Base-by-base conservation (phyloP, 257 asterid genomes). In the Solanum virginianum region DNA sequence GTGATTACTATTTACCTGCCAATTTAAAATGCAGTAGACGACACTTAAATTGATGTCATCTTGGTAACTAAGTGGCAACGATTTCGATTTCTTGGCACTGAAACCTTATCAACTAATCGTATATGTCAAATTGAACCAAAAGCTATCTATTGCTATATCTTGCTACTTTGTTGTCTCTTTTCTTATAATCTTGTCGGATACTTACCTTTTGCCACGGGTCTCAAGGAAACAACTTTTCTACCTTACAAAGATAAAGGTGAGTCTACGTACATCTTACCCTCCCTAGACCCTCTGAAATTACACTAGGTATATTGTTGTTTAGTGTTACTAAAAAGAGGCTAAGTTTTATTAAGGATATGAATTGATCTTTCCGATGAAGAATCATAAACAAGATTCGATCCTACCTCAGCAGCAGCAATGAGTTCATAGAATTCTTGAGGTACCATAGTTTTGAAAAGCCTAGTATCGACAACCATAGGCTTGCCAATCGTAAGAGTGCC, bases 401-500 rank as follows among this genome's bases (percentile, higher is more conserved):
- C 47, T 90, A 95, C 98, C 98, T 95, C 99, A 41, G 93, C 94
- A 71, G 99, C 94, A 86, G 95, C 98, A 84, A 91, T 89, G 7
- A 95, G 84, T 81, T 91, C 92, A 88, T 85, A 91, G 41, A 93
- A 91, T 82, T 94, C 97, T 79, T 86, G 86, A 83, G 89, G 89
- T 49, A 82, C 90, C 89, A 89, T 85, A 83, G 86, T 89, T 81
- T 89, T 92, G 79, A 95, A 86, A 88, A 95, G 90, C 87, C 87
- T 89, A 9, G 91, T 88, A 68, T 68, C 83, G 56, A 92, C 94
- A 3, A 95, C 95, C 83, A 92, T 93, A 5, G 98, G 99, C 92
- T 93, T 93, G 81, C 98, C 98, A 6, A 89, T 83, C 13, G 98
- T 95, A 60, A 95, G 98, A 53, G 98, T 95, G 65, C 98, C 98